Evolutionary conservation across 805 yeast genomes (phyloP).

Genomic region (Scheffersomyces lignosus): DNA sequence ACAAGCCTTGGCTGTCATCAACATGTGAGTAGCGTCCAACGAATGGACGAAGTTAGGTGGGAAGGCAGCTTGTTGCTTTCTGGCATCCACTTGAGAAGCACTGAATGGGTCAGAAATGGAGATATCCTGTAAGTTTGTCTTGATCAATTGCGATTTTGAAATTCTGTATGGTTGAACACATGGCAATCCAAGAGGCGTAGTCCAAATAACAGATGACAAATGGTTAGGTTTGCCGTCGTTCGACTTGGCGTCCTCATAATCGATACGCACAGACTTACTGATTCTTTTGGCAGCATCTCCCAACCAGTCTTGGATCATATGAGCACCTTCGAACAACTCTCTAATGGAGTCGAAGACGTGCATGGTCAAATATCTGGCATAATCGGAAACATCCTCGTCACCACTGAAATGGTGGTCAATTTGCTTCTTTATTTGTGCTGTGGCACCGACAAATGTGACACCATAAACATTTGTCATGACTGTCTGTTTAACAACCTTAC

Average conservation of each 20-base stretch:
- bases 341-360: conserved; percentile 83
- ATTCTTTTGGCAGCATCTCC: conserved; percentile 82
- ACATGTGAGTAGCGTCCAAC: conserved; percentile 95
- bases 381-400: conserved; percentile 38
- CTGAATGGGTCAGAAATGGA: conserved; percentile 85
- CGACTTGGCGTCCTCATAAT: conserved; percentile 43
- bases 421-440: conserved; percentile 82
- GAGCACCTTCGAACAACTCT: conserved; percentile 88
- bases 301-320: conserved; percentile 94
- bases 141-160: conserved; percentile 59
- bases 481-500: conserved; percentile 94
- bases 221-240: conserved; percentile 50
- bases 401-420: conserved; percentile 56
- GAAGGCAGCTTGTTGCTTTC: conserved; percentile 89
- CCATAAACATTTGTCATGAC: conserved; percentile 99
- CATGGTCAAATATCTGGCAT: conserved; percentile 63
- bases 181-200: conserved; percentile 92
- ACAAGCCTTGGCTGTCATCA: conserved; percentile 81
- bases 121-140: conserved; percentile 88
- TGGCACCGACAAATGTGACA: conserved; percentile 92
- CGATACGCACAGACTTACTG: conserved; percentile 72
- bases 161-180: conserved; percentile 96
- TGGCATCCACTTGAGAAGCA: conserved; percentile 75
- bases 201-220: conserved; percentile 93
- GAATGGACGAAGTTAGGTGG: conserved; percentile 97